Evolutionary conservation across 2,329 filamentous ascomycete species (phyloP), one percentile per base, ranked within the genome.

Genomic region (Plectosphaerella plurivora): DNA sequence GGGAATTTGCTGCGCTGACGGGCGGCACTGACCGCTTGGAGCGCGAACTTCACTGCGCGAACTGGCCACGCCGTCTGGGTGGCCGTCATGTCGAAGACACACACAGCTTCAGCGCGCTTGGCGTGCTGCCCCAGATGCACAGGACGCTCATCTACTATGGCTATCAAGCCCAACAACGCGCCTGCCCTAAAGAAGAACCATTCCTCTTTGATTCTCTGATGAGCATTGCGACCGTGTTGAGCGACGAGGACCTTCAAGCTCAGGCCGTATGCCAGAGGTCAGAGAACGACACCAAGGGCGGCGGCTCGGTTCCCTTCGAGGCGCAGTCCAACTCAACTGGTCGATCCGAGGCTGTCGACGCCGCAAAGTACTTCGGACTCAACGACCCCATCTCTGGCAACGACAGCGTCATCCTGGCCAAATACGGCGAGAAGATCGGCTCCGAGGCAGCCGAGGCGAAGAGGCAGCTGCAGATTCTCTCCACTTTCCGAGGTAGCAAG

Each of bases 211-310:
- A 47, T 37, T 16, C 49, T 14, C 28, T 51, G 6, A 42, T n/a
- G 16, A 22, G 37, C 6, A 33, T 37, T 12, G 15, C 49, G 2
- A 47, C 10, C 9, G 16, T 16, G 7, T 12, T 47, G 18, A 36
- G 45, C 11, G 35, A 46, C n/a, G 41, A 51, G 16, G 42, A 45
- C 7, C 35, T 51, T 6, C 56, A 69, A 15, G 65, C 63, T 36
- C 58, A 60, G 25, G 59, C 60, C 15, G 61, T 33, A 5, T 22
- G 22, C 22, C 22, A 22, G 22, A 22, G 22, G 22, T 22, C 22
- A 5, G 22, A 22, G 22, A 22, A 22, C 22, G 22, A 22, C 22
- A 22, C 22, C 22, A 22, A 22, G 22, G 22, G 22, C 22, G 22
- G 3, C 22, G 22, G 22, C 22, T 5, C 22, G 22, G 22, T 22